Conservation (phyloP, 2,329 filamentous ascomycete genomes). For the Lecanicillium sp. region DNA sequence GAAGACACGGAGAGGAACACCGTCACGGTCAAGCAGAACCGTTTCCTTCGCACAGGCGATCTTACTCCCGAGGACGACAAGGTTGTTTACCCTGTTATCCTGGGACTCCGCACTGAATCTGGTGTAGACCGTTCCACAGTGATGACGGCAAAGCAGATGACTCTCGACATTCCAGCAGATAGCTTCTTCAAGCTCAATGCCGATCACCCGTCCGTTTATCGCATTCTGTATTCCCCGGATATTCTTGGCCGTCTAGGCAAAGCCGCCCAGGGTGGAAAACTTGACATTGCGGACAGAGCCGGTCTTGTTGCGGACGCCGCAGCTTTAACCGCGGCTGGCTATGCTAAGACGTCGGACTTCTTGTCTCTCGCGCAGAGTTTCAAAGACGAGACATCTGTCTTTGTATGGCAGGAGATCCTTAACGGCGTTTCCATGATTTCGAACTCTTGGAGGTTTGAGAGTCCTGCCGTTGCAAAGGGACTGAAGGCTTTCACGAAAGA, state of each 20-base stretch:
- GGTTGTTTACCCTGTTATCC: constrained; percentile 82
- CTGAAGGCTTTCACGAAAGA: constrained; percentile 78
- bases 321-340: constrained; percentile 81
- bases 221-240: constrained; percentile 79
- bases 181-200: constrained; percentile 98
- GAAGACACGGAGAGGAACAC: constrained; percentile 49
- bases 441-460: constrained; percentile 75
- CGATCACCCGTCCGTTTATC: constrained; percentile 87
- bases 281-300: constrained; percentile 84
- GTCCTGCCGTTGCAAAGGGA: constrained; percentile 63
- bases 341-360: constrained; percentile 90
- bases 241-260: constrained; percentile 81
- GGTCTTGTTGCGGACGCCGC: constrained; percentile 94
- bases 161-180: constrained; percentile 68
- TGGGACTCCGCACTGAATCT: constrained; percentile 75
- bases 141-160: constrained; percentile 54
- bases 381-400: constrained; percentile 75
- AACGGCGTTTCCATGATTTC: constrained; percentile 70
- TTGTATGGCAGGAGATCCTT: constrained; percentile 91
- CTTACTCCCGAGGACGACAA: constrained; percentile 89
- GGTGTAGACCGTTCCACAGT: constrained; percentile 57
- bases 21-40: constrained; percentile 88
- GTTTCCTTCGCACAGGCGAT: constrained; percentile 87
- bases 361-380: constrained; percentile 81
- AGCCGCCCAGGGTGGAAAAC: constrained; percentile 63